These are phyloP conservation scores for Plectosphaerella cucumerina DNA, from an alignment of 2,329 filamentous ascomycete species.

Conservation along the genomic window DNA sequence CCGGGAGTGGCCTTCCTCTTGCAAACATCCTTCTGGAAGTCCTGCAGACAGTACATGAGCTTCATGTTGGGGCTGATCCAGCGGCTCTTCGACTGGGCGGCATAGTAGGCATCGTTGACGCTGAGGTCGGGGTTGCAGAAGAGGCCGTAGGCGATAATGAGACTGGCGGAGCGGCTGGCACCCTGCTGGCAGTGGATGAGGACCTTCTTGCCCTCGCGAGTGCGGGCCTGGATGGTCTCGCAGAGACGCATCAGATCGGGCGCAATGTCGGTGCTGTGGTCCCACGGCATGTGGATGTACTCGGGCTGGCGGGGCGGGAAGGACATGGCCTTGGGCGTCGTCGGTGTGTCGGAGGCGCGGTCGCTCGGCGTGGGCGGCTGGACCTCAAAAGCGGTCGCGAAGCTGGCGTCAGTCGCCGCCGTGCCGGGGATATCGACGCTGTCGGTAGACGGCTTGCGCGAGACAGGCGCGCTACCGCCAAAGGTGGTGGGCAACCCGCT, in stretches of 20 bases:
- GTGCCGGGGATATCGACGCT: conserved; percentile 52
- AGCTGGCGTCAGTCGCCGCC: conserved; percentile 53
- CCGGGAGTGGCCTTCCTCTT: conserved; percentile 42
- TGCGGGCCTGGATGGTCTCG: conserved; percentile 69
- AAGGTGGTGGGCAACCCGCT: conserved; percentile 24
- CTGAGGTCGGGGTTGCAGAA: conserved; percentile 73
- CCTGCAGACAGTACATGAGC: conserved; percentile 82
- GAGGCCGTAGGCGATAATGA: conserved; percentile 82
- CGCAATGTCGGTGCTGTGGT: conserved; percentile 83
- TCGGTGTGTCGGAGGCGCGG: conserved; percentile 41
- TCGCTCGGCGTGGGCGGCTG: conserved; percentile 33
- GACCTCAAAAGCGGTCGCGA: conserved; percentile 58
- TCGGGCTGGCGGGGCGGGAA: conserved; percentile 56
- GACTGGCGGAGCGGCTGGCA: conserved; percentile 77
- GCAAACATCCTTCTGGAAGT: conserved; percentile 65
- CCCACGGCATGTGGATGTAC: conserved; percentile 85
- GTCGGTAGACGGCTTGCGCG: conserved; percentile 23
- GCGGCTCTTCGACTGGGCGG: conserved; percentile 73
- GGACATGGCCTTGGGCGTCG: conserved; percentile 50
- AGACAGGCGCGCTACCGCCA: conserved; percentile 22
- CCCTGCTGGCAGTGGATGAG: conserved; percentile 84
- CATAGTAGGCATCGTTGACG: conserved; percentile 79
- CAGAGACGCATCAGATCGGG: conserved; percentile 72
- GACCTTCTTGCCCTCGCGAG: conserved; percentile 70
- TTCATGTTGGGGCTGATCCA: conserved; percentile 95